Conservation (phyloP, 164 flowering plant genomes). For the Kingdonia uniflora region DNA sequence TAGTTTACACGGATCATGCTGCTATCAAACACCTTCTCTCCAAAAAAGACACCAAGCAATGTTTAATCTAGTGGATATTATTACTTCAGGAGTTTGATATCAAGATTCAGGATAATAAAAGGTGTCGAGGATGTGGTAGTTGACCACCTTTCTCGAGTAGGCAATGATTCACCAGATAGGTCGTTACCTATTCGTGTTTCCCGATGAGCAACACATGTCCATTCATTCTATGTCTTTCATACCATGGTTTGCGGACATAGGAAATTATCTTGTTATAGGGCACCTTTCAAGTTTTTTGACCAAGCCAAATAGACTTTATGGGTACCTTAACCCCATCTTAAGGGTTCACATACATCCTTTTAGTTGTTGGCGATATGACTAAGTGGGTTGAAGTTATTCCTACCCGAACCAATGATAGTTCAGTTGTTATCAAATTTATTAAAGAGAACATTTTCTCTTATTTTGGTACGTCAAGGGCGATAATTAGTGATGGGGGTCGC, state of each 20-base stretch:
- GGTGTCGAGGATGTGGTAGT: not conserved
- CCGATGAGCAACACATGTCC: not conserved
- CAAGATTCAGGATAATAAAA: not conserved
- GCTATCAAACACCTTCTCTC: not conserved
- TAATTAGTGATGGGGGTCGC: no score
- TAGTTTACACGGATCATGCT: slow-evolving; percentile 5
- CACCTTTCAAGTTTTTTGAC: no score
- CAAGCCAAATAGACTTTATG: no score
- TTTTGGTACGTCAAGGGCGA: no score
- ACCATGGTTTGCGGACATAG: not conserved
- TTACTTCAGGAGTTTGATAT: not conserved
- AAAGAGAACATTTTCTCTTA: no score
- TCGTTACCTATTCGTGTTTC: not conserved
- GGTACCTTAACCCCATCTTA: no score
- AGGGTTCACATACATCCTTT: no score
- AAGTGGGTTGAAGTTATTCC: no score
- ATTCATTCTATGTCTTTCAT: not conserved
- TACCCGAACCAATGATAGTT: no score
- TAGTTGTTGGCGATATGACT: no score
- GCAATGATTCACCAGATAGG: not conserved
- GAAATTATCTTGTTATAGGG: not conserved
- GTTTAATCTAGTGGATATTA: not conserved
- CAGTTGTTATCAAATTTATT: no score
- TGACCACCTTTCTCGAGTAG: not conserved
- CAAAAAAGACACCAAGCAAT: slow-evolving; percentile 2